Evolutionary conservation across 371 early-diverging fungal genomes (phyloP).

Genomic region (Mucor racemosus): DNA sequence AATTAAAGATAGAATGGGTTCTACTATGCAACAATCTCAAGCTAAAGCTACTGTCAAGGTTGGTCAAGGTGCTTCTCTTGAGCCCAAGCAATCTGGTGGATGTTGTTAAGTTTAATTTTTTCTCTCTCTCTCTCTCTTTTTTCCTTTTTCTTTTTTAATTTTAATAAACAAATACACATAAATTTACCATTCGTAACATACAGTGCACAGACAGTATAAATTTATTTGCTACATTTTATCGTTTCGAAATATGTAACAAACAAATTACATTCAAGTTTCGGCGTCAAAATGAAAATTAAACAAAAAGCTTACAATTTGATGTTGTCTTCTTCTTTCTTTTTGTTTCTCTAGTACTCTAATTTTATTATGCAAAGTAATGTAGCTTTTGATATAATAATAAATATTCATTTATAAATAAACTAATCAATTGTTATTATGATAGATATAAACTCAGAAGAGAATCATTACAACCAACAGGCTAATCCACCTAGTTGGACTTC

Average conservation of each 20-base stretch:
- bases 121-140: background rate
- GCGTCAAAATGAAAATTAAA: background rate
- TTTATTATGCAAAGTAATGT: background rate
- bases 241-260: background rate
- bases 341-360: background rate
- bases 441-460: conserved; percentile 5
- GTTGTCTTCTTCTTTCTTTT: background rate
- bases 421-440: background rate
- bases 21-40: conserved; percentile 40
- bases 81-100: conserved; percentile 54
- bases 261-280: background rate
- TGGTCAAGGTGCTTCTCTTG: conserved; percentile 56
- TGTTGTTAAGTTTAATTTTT: conserved; percentile 46
- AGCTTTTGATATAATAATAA: background rate
- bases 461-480: background rate
- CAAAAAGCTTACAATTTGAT: background rate
- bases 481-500: background rate
- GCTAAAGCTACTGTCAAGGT: conserved; percentile 56
- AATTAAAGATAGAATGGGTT: conserved; percentile 71
- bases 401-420: too few relatives aligned
- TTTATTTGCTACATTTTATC: conserved; percentile 3
- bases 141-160: background rate
- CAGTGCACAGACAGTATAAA: background rate
- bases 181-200: conserved; percentile 1
- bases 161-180: conserved; percentile 9